Conservation (phyloP, 2,329 filamentous ascomycete genomes). For the Curvularia lunata region DNA sequence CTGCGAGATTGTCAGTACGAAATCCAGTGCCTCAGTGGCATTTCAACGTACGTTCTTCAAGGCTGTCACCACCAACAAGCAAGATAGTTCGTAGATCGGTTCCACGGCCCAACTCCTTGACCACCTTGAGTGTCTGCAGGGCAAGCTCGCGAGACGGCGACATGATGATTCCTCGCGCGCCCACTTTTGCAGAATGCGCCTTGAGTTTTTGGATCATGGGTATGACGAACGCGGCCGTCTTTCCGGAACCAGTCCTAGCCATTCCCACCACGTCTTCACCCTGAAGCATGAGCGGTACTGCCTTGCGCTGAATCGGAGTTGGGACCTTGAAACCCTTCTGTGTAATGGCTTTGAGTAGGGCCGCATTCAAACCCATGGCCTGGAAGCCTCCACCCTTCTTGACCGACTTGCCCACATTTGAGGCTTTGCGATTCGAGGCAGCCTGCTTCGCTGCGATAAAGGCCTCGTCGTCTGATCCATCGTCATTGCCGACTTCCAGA, state of each 20-base stretch:
- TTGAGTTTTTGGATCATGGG: conserved; percentile 97
- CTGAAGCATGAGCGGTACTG: conserved; percentile 88
- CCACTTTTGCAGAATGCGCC: conserved; percentile 83
- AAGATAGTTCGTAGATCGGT: conserved; percentile 91
- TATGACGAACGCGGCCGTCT: conserved; percentile 97
- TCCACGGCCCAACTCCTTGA: conserved; percentile 89
- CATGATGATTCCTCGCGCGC: conserved; percentile 83
- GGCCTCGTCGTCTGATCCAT: conserved; percentile 72
- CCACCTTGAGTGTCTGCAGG: conserved; percentile 92
- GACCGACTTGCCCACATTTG: conserved; percentile 79
- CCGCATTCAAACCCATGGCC: conserved; percentile 84
- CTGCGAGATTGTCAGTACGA: conserved; percentile 22
- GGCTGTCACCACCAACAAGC: conserved; percentile 90
- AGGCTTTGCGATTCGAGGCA: conserved; percentile 83
- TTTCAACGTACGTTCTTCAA: conserved; percentile 72
- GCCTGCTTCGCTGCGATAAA: conserved; percentile 91
- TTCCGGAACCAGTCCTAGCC: conserved; percentile 98
- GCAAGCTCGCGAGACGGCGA: conserved; percentile 94
- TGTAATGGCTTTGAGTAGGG: conserved; percentile 86
- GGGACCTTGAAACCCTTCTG: conserved; percentile 95
- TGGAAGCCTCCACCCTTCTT: conserved; percentile 98
- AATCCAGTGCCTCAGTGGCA: neutral
- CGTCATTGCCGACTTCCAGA: conserved; percentile 58
- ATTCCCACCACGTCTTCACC: conserved; percentile 97
- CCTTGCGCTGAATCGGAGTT: conserved; percentile 96